phyloP scores from a whole-genome alignment of 768 basidiomycete species.

The Leccinum uliginosum region DNA sequence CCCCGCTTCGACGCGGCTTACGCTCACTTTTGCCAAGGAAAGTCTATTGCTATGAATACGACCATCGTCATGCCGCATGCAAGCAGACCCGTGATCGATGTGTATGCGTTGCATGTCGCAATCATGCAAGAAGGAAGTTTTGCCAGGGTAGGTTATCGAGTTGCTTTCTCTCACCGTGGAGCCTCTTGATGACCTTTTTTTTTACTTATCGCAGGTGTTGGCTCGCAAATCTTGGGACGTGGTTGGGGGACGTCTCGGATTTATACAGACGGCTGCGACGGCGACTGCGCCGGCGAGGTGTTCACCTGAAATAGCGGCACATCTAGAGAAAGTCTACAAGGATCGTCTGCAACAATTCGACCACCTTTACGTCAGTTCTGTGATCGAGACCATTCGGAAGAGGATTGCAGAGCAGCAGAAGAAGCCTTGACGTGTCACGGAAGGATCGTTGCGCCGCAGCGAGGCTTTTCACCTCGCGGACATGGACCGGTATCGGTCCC shows the following conservation, averaged over 20 bases:
- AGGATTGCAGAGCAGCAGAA: slow-evolving; percentile 30
- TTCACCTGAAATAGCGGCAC: slow-evolving; percentile 23
- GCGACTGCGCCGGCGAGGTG: slow-evolving; percentile 20
- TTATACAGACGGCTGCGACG: slow-evolving; percentile 19
- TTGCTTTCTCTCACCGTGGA: background rate
- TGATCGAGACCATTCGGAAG: slow-evolving; percentile 29
- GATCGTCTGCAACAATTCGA: slow-evolving; percentile 32
- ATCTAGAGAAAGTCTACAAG: slow-evolving; percentile 25
- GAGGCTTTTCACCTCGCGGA: slow-evolving; percentile 4
- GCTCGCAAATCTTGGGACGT: slow-evolving; percentile 26
- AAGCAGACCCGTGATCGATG: slow-evolving; percentile 23
- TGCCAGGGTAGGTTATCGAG: slow-evolving; percentile 20
- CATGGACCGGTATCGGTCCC: slow-evolving; percentile 3
- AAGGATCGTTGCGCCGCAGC: slow-evolving; percentile 8
- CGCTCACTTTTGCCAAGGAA: slow-evolving; percentile 27
- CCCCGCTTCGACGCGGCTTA: slow-evolving; percentile 27
- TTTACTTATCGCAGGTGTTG: slow-evolving; percentile 17
- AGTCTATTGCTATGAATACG: slow-evolving; percentile 22
- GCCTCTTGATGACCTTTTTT: slow-evolving; percentile 1
- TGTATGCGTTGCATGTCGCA: slow-evolving; percentile 28
- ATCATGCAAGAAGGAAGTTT: slow-evolving; percentile 32
- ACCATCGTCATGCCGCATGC: slow-evolving; percentile 29
- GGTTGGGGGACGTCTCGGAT: slow-evolving; percentile 27
- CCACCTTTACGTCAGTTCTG: slow-evolving; percentile 31
- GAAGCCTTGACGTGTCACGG: slow-evolving; percentile 19